Conservation (phyloP, 257 asterid genomes). For the Echium plantagineum region DNA sequence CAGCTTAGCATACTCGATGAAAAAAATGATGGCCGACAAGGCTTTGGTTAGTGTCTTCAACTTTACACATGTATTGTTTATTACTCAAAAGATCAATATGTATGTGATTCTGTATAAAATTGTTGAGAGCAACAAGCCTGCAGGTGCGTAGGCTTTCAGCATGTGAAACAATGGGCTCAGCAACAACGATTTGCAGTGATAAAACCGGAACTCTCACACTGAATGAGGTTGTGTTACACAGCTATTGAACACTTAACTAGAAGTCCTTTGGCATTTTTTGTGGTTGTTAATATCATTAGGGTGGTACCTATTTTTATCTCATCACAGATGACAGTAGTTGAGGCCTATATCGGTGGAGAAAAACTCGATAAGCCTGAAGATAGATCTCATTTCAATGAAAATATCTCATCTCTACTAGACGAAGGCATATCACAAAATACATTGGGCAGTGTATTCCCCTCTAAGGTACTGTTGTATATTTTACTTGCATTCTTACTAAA, state of each 20-base stretch:
- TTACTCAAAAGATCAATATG: not conserved
- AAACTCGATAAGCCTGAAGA: slow-evolving; percentile 61
- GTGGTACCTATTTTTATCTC: slow-evolving; percentile 7
- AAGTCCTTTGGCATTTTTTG: slow-evolving; percentile 5
- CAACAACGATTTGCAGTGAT: slow-evolving; percentile 95
- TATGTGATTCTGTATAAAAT: slow-evolving; percentile 8
- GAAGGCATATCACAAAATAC: slow-evolving; percentile 87
- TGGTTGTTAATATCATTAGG: slow-evolving; percentile 2
- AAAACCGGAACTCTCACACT: slow-evolving; percentile 93
- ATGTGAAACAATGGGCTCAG: slow-evolving; percentile 98
- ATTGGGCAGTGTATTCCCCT: slow-evolving; percentile 68
- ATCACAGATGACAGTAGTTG: slow-evolving; percentile 82
- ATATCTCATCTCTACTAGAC: slow-evolving; percentile 56
- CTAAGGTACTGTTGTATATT: slow-evolving; percentile 38
- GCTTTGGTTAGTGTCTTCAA: slow-evolving; percentile 51
- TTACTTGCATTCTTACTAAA: not conserved
- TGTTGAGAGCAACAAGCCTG: slow-evolving; percentile 16
- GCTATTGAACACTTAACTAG: not conserved
- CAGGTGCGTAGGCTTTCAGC: slow-evolving; percentile 99
- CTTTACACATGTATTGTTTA: slow-evolving; percentile 1
- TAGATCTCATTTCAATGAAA: slow-evolving; percentile 44
- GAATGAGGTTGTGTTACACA: slow-evolving; percentile 49
- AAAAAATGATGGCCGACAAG: slow-evolving; percentile 99
- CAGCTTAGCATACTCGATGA: slow-evolving; percentile 98
- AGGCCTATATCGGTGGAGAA: slow-evolving; percentile 61